Percentiles rank a stretch among this genome's conserved stretches.
These are phyloP conservation scores for Aspergillus baeticus DNA, from an alignment of 495 filamentous ascomycete genomes.

Conservation along the genomic window DNA sequence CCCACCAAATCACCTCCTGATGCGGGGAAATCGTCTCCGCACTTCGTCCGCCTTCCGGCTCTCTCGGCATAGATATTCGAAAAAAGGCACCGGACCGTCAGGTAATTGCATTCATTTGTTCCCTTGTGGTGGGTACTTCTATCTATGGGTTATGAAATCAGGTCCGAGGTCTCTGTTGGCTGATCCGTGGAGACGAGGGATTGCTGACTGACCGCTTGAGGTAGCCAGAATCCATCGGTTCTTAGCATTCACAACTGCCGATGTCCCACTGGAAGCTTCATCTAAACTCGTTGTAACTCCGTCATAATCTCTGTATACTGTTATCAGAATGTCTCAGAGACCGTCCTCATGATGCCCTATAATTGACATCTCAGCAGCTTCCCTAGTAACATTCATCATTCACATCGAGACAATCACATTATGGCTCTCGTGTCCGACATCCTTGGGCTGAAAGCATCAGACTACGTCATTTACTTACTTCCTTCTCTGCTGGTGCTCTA, in stretches of 20 bases:
- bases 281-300: neutral
- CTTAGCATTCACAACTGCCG: constrained; percentile 6
- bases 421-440: constrained; percentile 9
- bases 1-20: neutral
- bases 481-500: neutral
- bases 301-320: neutral
- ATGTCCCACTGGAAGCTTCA: neutral
- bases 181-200: neutral
- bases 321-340: neutral
- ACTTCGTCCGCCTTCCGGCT: neutral
- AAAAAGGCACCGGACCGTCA: neutral
- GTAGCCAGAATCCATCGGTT: neutral
- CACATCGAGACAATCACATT: neutral
- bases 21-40: neutral
- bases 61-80: neutral
- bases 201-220: neutral
- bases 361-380: neutral
- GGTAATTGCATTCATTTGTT: neutral
- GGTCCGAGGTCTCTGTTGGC: no score
- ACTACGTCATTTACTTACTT: constrained; percentile 5
- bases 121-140: neutral
- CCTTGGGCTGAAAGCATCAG: neutral
- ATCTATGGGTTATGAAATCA: neutral
- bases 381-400: no score
- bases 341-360: neutral